Percentiles rank a stretch among this genome's conserved stretches.
These are phyloP conservation scores for Aspergillus affinis DNA, from an alignment of 495 filamentous ascomycete genomes.

Conservation along the genomic window DNA sequence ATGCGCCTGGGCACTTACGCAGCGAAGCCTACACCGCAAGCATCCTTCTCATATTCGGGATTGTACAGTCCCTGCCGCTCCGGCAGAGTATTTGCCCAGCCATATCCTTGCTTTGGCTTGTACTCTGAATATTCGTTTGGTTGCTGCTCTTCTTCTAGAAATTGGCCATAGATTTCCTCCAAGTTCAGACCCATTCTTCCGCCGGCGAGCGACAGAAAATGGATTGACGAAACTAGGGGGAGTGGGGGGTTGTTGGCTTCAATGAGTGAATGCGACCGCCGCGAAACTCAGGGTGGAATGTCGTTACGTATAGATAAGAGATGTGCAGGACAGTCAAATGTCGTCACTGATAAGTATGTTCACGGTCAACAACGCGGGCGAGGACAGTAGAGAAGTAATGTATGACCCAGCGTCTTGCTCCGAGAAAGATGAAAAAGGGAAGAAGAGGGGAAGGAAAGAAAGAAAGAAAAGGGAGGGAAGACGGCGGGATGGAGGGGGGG, in stretches of 20 bases:
- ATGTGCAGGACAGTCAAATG: constrained; percentile 14
- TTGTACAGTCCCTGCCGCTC: constrained; percentile 99
- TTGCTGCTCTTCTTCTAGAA: constrained; percentile 60
- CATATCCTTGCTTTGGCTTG: constrained; percentile 80
- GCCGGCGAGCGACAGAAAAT: constrained; percentile 48
- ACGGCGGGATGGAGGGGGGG: constrained; percentile 24
- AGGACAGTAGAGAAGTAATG: constrained; percentile 17
- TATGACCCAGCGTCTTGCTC: constrained; percentile 31
- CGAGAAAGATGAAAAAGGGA: constrained; percentile 22
- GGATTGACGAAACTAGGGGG: constrained; percentile 26
- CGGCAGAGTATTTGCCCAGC: constrained; percentile 94
- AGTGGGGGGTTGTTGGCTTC: constrained; percentile 10
- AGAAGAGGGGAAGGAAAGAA: constrained; percentile 25
- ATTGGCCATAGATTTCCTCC: constrained; percentile 64
- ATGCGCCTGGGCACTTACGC: constrained; percentile 63
- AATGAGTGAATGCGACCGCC: constrained; percentile 21
- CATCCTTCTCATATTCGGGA: constrained; percentile 96
- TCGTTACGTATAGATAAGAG: constrained; percentile 18
- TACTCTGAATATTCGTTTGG: constrained; percentile 74
- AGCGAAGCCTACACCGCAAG: constrained; percentile 98
- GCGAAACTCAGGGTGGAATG: constrained; percentile 20
- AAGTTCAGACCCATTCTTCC: constrained; percentile 69
- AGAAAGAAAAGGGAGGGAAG: constrained; percentile 20
- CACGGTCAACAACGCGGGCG: constrained; percentile 27
- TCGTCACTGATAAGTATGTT: constrained; percentile 30